Conservation (phyloP, 805 yeast genomes). For the Nakazawaea populi region DNA sequence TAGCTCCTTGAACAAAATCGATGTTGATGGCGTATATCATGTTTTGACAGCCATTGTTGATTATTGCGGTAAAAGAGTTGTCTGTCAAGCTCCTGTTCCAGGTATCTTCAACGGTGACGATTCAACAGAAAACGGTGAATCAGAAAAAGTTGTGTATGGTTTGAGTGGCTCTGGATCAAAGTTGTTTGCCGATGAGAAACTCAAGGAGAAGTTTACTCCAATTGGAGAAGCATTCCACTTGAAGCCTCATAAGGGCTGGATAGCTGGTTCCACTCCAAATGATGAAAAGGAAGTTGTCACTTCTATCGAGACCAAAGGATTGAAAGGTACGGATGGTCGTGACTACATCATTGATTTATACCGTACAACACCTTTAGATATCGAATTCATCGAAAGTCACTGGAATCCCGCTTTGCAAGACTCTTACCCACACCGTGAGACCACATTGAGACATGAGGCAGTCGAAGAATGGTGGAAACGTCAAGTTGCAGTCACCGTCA, state of each 20-base stretch:
- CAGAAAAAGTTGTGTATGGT: constrained; percentile 62
- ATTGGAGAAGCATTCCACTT: constrained; percentile 75
- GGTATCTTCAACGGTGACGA: constrained; percentile 61
- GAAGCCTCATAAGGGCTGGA: constrained; percentile 58
- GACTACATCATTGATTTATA: constrained; percentile 79
- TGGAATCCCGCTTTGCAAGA: constrained; percentile 34
- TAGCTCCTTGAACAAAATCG: constrained; percentile 60
- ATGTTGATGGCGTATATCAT: constrained; percentile 57
- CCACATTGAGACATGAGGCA: constrained; percentile 80
- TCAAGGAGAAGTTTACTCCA: constrained; percentile 48
- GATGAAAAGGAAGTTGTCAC: constrained; percentile 44
- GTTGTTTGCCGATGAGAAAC: constrained; percentile 44
- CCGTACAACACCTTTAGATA: constrained; percentile 80
- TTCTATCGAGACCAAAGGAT: constrained; percentile 79
- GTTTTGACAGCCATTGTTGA: constrained; percentile 84
- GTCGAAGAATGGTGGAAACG: constrained; percentile 85
- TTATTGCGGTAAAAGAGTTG: constrained; percentile 79
- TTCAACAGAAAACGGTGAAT: constrained; percentile 32
- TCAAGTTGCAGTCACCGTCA: constrained; percentile 49
- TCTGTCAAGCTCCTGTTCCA: constrained; percentile 95
- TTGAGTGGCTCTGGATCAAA: constrained; percentile 52
- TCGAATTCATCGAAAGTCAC: constrained; percentile 63
- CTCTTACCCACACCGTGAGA: constrained; percentile 80
- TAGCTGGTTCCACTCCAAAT: constrained; percentile 31
- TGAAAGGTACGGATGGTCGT: constrained; percentile 80